Conservation (phyloP, 768 basidiomycete genomes). For the Pleurotus eryngii region DNA sequence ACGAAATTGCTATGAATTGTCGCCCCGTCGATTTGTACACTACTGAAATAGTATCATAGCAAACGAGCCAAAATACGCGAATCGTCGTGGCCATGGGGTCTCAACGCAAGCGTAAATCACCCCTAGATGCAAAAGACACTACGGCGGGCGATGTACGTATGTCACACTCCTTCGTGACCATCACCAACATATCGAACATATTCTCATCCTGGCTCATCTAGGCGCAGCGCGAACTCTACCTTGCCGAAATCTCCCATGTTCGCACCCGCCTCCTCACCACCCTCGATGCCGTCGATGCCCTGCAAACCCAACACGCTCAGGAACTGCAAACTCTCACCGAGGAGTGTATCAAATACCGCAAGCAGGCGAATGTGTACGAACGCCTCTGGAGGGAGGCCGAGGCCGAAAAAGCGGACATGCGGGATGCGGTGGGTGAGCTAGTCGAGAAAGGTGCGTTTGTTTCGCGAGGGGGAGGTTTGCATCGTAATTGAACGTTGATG, state of each 20-base stretch:
- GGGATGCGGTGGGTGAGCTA: conserved; percentile 48
- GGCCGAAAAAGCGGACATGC: conserved; percentile 49
- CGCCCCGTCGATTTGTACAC: too few species aligned
- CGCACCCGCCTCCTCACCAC: conserved; percentile 12
- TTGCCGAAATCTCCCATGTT: conserved; percentile 16
- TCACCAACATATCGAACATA: too few species aligned
- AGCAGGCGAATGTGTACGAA: conserved; percentile 8
- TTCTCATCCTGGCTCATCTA: too few species aligned
- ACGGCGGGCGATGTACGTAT: too few species aligned
- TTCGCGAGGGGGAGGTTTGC: not conserved
- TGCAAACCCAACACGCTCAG: not conserved
- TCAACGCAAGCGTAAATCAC: too few species aligned
- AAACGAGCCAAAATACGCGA: too few species aligned
- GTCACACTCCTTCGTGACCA: too few species aligned
- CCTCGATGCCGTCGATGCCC: conserved; percentile 16
- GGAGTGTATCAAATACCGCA: conserved; percentile 1
- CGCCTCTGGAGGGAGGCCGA: conserved; percentile 17
- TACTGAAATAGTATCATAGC: too few species aligned
- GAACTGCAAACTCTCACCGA: conserved; percentile 11
- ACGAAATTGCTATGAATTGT: too few species aligned
- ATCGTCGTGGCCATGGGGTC: too few species aligned
- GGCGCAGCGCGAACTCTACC: conserved; percentile 14
- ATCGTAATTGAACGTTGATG: conserved; percentile 1
- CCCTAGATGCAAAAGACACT: too few species aligned
- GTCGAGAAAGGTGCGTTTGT: conserved; percentile 55